Base-by-base conservation (phyloP, 2,329 filamentous ascomycete species). In the Diaporthe sp. region DNA sequence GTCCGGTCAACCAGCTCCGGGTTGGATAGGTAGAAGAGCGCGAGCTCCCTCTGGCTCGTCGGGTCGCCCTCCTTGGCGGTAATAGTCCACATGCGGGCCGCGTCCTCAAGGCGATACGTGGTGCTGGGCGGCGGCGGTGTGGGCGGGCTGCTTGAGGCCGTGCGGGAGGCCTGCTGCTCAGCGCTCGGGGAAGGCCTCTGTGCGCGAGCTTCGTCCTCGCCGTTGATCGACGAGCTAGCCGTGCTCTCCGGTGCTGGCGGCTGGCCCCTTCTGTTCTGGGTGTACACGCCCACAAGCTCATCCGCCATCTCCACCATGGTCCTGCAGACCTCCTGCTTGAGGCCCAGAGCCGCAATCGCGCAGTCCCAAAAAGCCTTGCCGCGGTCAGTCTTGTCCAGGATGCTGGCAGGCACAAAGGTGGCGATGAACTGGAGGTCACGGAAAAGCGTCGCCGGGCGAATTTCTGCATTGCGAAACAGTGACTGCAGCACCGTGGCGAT, bases 41-140 rank as follows among this genome's bases (percentile, higher is more conserved):
- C 97, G 22, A 99, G 90, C 85, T 99, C 97, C 70, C 97, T 92
- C 85, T 98, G 96, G 7, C 96, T 96, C 17, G 94, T 94, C 0
- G 95, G 90, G 76, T 96, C 92, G 53, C 96, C 96, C 85, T 99
- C 97, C 82, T 96, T 97, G 22, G 97, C 97, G 1, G 96, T 96
- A 82, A 98, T 97, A 77, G 95, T 94, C 88, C 95, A 95, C 92
- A 98, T 97, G 79, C 90, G 92, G 3, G 94, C 96, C 0, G 95
- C 96, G 82, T 98, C 95, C 58, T 92, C 89, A 82, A 97, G 91
- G 74, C 90, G 92, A 84, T 95, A 93, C 63, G 92, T 90, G 74
- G 92, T 89, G 4, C 91, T 86, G 0, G 89, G 85, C 15, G 86
- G 84, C 17, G 88, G 84, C 7, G 87, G 87, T 10, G 86, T 86